These are phyloP conservation scores for Paecilomyces niveus DNA, from an alignment of 2,329 filamentous ascomycete species.

Conservation along the genomic window DNA sequence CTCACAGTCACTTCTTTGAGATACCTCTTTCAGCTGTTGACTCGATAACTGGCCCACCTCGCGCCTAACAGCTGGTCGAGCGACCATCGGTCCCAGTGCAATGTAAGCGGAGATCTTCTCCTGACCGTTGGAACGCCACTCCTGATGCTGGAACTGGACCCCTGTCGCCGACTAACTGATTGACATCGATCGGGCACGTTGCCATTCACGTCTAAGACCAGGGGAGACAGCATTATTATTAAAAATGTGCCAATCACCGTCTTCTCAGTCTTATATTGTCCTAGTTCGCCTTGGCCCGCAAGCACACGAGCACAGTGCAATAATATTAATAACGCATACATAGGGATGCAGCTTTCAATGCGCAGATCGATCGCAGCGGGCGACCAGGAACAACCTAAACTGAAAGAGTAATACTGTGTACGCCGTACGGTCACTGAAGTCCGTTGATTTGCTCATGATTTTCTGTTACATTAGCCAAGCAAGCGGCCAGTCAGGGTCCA, in stretches of 20 bases:
- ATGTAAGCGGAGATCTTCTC: background rate
- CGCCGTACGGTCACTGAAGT: background rate
- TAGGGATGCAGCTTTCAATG: background rate
- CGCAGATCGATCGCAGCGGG: background rate
- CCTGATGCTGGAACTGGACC: background rate
- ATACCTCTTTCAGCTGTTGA: background rate
- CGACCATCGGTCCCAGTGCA: background rate
- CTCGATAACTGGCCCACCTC: background rate
- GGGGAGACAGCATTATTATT: background rate
- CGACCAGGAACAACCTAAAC: background rate
- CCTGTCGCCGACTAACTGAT: background rate
- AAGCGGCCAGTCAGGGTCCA: background rate
- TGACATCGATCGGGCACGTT: background rate
- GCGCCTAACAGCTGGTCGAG: background rate
- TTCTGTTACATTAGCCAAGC: background rate
- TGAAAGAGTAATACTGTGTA: background rate
- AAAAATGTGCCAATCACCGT: background rate
- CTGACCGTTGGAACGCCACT: background rate
- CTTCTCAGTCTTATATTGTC: too few relatives aligned
- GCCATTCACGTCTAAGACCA: background rate
- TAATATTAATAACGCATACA: too few relatives aligned
- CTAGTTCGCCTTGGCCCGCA: background rate
- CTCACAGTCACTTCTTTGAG: background rate
- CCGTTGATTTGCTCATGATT: background rate
- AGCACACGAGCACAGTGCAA: background rate